phyloP scores from a whole-genome alignment of 768 basidiomycete genomes.

The Calvatia gigantea region DNA sequence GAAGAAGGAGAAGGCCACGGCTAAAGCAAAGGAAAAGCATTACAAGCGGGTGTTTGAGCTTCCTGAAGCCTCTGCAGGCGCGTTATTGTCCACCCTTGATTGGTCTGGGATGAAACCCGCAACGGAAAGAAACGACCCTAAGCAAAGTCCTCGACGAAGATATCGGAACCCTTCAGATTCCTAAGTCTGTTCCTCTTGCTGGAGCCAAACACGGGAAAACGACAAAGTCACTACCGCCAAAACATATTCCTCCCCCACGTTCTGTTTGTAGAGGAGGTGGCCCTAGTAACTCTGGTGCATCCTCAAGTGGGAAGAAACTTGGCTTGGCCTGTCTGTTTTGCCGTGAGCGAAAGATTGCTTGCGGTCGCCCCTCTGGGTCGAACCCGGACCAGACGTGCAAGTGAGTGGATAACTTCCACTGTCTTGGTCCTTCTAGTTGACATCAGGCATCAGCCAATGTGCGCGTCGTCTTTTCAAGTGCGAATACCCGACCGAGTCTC shows the following conservation, averaged over 20 bases:
- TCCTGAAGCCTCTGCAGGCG: neutral
- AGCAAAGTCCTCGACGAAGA: neutral
- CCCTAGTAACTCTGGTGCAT: neutral
- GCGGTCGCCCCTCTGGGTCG: constrained; percentile 9
- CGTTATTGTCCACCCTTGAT: neutral
- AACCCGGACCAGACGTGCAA: constrained; percentile 11
- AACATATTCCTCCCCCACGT: constrained; percentile 5
- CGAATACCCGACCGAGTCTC: constrained; percentile 8
- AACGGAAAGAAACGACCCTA: neutral
- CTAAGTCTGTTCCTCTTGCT: neutral
- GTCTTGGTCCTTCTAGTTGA: neutral
- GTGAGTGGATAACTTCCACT: neutral
- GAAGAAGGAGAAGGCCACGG: neutral
- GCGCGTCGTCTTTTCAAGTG: constrained; percentile 10
- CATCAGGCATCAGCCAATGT: constrained; percentile 2
- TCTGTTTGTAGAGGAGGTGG: neutral
- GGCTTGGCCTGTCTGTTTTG: constrained; percentile 14
- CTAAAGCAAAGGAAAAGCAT: neutral
- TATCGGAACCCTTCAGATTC: neutral
- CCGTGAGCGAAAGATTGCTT: constrained; percentile 15
- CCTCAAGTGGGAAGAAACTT: constrained; percentile 1
- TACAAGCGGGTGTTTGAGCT: neutral
- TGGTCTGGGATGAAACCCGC: neutral
- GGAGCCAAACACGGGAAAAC: neutral
- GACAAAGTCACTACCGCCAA: neutral